phyloP scores from a whole-genome alignment of 148 eudicot genomes.

The Persicaria maculosa region DNA sequence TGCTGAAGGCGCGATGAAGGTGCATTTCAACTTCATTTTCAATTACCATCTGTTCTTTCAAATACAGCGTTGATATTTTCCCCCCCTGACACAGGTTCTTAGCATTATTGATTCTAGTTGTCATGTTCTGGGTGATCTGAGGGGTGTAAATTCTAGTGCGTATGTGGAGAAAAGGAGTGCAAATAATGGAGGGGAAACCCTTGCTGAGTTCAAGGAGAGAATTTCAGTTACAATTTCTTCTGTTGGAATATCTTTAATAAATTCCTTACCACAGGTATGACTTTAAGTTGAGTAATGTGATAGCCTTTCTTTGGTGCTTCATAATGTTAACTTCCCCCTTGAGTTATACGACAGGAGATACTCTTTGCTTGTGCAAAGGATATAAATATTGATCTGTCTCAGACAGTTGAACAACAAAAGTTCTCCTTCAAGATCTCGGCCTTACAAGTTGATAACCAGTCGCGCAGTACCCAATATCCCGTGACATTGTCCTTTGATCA shows the following conservation, averaged over 20 bases:
- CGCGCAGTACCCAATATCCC: constrained; percentile 72
- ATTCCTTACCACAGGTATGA: constrained; percentile 72
- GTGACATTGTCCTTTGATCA: constrained; percentile 72
- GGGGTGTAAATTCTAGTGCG: constrained; percentile 31
- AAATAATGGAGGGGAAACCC: constrained; percentile 26
- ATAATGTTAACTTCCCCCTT: not conserved
- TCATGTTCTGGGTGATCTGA: constrained; percentile 57
- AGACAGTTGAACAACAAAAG: constrained; percentile 67
- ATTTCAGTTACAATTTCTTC: constrained; percentile 56
- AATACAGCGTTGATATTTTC: not conserved
- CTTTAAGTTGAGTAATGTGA: constrained; percentile 1
- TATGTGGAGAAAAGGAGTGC: constrained; percentile 35
- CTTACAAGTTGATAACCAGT: constrained; percentile 90
- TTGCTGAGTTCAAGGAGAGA: constrained; percentile 52
- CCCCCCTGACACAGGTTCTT: constrained; percentile 54
- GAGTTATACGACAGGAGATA: constrained; percentile 50
- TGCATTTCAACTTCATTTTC: constrained; percentile 14
- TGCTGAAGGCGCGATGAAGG: constrained; percentile 97
- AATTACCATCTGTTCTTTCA: not conserved
- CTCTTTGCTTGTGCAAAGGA: constrained; percentile 75
- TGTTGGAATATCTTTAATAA: constrained; percentile 82
- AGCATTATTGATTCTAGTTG: constrained; percentile 73
- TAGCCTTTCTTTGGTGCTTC: constrained; percentile 4
- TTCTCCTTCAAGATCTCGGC: constrained; percentile 56
- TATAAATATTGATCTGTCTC: constrained; percentile 45